These are phyloP conservation scores for Pseudogymnoascus sp. DNA, from an alignment of 2,329 filamentous ascomycete genomes.

Conservation along the genomic window DNA sequence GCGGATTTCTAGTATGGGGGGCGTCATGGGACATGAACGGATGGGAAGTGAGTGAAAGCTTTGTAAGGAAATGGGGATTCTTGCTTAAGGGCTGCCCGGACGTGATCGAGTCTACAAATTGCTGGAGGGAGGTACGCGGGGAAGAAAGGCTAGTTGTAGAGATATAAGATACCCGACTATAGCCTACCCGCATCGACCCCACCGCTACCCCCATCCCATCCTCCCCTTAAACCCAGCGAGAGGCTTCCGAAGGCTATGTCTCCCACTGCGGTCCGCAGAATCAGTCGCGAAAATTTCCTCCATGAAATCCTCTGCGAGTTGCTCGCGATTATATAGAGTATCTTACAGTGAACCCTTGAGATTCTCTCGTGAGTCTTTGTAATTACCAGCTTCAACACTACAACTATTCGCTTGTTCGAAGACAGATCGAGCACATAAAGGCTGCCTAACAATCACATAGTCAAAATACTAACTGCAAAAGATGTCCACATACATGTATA, in stretches of 20 bases:
- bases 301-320: too few species aligned
- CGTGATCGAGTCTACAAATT: slow-evolving; percentile 31
- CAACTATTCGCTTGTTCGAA: too few species aligned
- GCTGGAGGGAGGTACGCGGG: slow-evolving; percentile 22
- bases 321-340: too few species aligned
- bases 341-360: too few species aligned
- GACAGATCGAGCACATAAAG: too few species aligned
- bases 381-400: too few species aligned
- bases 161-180: too few species aligned
- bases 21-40: slow-evolving; percentile 34
- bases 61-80: slow-evolving; percentile 38
- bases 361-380: too few species aligned
- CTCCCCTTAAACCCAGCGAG: not conserved
- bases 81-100: slow-evolving; percentile 32
- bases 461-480: too few species aligned
- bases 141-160: too few species aligned
- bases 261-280: not conserved
- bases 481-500: too few species aligned
- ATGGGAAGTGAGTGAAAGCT: slow-evolving; percentile 41
- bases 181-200: not conserved
- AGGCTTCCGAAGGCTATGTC: not conserved
- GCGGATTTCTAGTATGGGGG: slow-evolving; percentile 11
- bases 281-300: not conserved
- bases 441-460: too few species aligned
- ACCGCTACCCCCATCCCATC: not conserved